Base-by-base conservation (phyloP, 148 eudicot genomes). In the Fallopia convolvulus region DNA sequence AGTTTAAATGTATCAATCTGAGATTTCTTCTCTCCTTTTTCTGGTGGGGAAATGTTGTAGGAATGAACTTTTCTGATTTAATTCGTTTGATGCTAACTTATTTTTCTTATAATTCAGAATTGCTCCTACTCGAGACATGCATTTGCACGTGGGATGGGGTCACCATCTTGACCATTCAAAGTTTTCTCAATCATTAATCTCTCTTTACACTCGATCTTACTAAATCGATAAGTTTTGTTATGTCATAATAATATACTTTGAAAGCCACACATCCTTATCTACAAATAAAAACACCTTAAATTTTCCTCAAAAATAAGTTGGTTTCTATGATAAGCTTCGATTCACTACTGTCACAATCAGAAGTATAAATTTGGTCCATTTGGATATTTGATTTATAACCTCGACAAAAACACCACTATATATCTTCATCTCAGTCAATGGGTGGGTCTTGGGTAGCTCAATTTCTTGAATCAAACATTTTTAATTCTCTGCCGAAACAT, bases 131-230 rank as follows among this genome's bases (percentile, higher is more conserved):
- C 65, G 21, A 58, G 30, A 61, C 36, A 30, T 61, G 39, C 70
- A 61, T 61, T 61, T 61, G 70, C 70, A 61, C 70, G 70, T 61
- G 33, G 70, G 39, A 30, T 61, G 36, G 70, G 70, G 70, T 61
- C 70, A 61, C 39, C 66, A n/a, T 61, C 39, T 61, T 61, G 70
- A 61, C 70, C 70, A 61, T 61, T 61, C 70, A 61, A 61, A 10
- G 17, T 23, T 23, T 12, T 23, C 0, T 26, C 30, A 61, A 61
- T 30, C 70, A 61, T 61, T 26, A 9, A 61, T 61, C 30, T 61
- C 39, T 61, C 36, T 61, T 61, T 55, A 55, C 61, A 55, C 23
- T 26, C 30, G 30, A 26, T 53, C 60, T 55, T 55, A 55, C 26
- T 55, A 52, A 3, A 52, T 14, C 7, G 3, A 14, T 52, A 52